phyloP scores from a whole-genome alignment of 2,329 filamentous ascomycete genomes.

The Acephala macrosclerotiorum region DNA sequence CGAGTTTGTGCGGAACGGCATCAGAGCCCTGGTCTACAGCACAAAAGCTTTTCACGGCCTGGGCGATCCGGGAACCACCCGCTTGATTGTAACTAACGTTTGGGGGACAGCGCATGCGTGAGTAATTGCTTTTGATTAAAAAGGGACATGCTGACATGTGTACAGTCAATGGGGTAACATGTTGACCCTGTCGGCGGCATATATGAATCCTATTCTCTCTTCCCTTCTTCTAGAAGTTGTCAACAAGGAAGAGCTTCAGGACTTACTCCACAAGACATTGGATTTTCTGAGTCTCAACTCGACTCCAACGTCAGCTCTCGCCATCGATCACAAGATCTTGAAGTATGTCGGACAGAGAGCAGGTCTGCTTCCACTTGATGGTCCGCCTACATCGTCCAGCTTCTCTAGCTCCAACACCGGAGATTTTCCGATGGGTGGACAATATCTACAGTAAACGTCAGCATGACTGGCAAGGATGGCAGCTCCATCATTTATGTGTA shows the following conservation, averaged over 20 bases:
- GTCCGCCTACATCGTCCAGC: slow-evolving; percentile 24
- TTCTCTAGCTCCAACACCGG: slow-evolving; percentile 33
- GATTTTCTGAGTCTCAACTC: slow-evolving; percentile 74
- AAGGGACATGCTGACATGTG: slow-evolving; percentile 35
- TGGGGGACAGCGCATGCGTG: slow-evolving; percentile 97
- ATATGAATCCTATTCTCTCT: slow-evolving; percentile 68
- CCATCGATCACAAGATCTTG: slow-evolving; percentile 78
- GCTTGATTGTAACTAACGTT: slow-evolving; percentile 91
- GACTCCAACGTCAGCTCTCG: slow-evolving; percentile 77
- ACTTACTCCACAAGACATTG: slow-evolving; percentile 77
- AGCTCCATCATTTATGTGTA: slow-evolving; percentile 26
- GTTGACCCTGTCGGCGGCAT: slow-evolving; percentile 85
- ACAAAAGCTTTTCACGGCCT: slow-evolving; percentile 81
- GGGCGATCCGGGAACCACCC: slow-evolving; percentile 54
- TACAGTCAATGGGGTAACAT: slow-evolving; percentile 95
- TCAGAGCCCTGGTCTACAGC: slow-evolving; percentile 78
- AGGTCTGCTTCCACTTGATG: slow-evolving; percentile 28
- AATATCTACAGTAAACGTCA: slow-evolving; percentile 12
- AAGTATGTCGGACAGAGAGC: slow-evolving; percentile 43
- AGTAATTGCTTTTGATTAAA: slow-evolving; percentile 38
- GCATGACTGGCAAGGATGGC: slow-evolving; percentile 12
- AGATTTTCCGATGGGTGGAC: slow-evolving; percentile 28
- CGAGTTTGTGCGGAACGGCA: slow-evolving; percentile 58
- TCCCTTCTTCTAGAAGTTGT: slow-evolving; percentile 65
- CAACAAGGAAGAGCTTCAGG: slow-evolving; percentile 59